Conservation (phyloP, 176 grass and related monocot species). For the Carex cristatella region DNA sequence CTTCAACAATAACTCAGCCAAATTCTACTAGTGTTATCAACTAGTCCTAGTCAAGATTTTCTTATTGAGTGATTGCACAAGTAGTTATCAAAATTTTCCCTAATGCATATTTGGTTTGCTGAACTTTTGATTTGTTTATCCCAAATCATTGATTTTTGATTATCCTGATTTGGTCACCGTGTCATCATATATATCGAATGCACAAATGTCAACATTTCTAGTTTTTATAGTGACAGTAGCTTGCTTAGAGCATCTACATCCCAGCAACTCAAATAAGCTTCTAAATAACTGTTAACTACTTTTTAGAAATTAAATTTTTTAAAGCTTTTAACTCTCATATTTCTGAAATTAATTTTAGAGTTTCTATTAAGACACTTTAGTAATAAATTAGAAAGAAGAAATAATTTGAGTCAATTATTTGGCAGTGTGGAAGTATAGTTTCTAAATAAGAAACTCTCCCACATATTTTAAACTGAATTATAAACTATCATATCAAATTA, state of each 20-base stretch:
- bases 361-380: no score
- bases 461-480: no score
- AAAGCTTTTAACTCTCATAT: no score
- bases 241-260: not conserved
- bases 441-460: no score
- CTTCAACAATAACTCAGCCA: not conserved
- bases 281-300: no score
- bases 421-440: no score
- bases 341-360: no score
- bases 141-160: not conserved
- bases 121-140: constrained; percentile 1
- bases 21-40: not conserved
- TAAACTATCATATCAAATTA: no score
- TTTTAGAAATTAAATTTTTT: no score
- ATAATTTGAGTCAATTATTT: no score
- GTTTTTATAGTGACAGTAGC: not conserved
- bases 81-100: not conserved
- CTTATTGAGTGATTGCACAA: not conserved
- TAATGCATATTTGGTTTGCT: not conserved
- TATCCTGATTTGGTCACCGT: not conserved
- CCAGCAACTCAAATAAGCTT: no score
- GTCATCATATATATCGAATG: not conserved
- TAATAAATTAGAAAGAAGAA: no score
- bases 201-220: not conserved
- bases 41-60: not conserved